Base-by-base conservation (phyloP, 2,329 filamentous ascomycete genomes). In the Fusarium subglutinans region DNA sequence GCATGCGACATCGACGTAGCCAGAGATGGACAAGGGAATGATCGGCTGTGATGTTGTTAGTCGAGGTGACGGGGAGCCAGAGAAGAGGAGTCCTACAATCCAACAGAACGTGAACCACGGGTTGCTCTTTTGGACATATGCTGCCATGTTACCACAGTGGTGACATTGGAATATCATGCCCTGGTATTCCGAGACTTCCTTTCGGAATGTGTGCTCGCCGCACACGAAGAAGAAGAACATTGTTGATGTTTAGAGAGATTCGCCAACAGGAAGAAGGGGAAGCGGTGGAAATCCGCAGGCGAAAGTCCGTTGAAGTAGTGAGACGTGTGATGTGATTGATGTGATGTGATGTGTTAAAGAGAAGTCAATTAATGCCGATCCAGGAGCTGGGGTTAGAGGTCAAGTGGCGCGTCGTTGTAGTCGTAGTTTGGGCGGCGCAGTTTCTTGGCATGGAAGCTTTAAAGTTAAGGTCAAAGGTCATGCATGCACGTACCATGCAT, bases 71-170 rank as follows among this genome's bases (percentile, higher is more conserved):
- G 38, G 59, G 50, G 14, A 14, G 15, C 15, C n/a, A 28, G 20
- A 30, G 40, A 20, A 35, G 53, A 28, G 13, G 1, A 26, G 15
- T 84, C 88, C 78, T 82, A 91, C 90, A 60, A 94, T 83, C 82
- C 93, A 94, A 86, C 93, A 95, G 79, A 95, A 91, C 10, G 93
- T 95, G 79, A 95, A 95, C 91, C 92, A 94, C 47, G 90, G 90
- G 67, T 91, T 87, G 66, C 86, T 87, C 81, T 91, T 91, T 78
- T 90, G 85, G 65, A 91, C 90, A 70, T 84, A 85, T 20, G 85
- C 90, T 6, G 87, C 85, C 82, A 88, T 90, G 84, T 92, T 92
- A 59, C 90, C 90, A 81, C 90, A 92, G 81, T 92, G 90, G 81
- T 90, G 87, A 78, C 90, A 92, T 77, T 90, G 90, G 78, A 88